These are phyloP conservation scores for Microsporum audouinii DNA, from an alignment of 2,329 filamentous ascomycete species.

Conservation along the genomic window DNA sequence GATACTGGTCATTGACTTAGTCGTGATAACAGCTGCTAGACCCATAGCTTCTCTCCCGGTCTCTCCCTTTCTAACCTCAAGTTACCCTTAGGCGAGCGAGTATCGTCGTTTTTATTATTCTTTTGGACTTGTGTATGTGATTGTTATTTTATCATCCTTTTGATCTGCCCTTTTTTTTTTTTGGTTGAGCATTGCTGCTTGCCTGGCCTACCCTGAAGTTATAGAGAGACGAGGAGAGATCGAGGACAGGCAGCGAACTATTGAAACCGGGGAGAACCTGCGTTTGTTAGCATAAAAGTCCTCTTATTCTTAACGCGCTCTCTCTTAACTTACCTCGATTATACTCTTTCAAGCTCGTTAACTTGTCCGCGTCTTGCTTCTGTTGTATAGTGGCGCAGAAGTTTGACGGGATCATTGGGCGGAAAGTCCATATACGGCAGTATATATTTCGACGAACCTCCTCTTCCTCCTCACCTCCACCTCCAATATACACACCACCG, in stretches of 20 bases:
- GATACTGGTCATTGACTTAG: background rate
- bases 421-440: background rate
- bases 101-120: background rate
- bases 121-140: background rate
- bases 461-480: background rate
- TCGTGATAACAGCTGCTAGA: background rate
- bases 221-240: background rate
- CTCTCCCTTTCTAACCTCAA: background rate
- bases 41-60: background rate
- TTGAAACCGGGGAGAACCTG: background rate
- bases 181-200: background rate
- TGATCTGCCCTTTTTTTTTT: background rate
- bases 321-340: background rate
- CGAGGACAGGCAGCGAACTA: background rate
- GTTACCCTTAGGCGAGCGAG: background rate
- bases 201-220: background rate
- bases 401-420: background rate
- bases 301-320: background rate
- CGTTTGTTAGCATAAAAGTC: background rate
- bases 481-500: background rate
- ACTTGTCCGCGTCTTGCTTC: background rate
- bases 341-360: background rate
- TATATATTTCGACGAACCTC: background rate
- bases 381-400: background rate
- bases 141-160: background rate